Conservation (phyloP, 2,329 filamentous ascomycete species). For the Dothistroma septosporum region DNA sequence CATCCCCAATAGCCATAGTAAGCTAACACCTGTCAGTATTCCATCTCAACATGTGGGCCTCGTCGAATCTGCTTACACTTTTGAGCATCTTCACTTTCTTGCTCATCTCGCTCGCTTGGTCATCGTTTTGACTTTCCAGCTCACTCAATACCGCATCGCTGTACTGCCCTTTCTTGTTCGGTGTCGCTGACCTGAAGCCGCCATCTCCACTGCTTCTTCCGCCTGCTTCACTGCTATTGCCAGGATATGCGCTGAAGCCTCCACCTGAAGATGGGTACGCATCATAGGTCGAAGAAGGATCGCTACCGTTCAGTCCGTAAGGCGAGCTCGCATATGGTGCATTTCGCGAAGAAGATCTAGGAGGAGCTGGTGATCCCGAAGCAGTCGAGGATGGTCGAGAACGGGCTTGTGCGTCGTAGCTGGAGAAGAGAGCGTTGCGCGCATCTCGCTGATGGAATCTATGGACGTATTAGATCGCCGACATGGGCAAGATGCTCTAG, state of each 20-base stretch:
- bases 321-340: conserved; percentile 22
- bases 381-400: conserved; percentile 34
- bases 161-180: conserved; percentile 72
- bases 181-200: conserved; percentile 42
- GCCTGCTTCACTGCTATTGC: conserved; percentile 16
- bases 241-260: conserved; percentile 33
- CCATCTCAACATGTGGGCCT: neutral
- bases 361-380: conserved; percentile 25
- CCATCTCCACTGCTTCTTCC: conserved; percentile 24
- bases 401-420: conserved; percentile 33
- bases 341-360: conserved; percentile 22
- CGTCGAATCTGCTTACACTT: conserved; percentile 58
- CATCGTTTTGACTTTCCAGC: conserved; percentile 92
- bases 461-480: neutral
- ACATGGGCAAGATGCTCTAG: neutral
- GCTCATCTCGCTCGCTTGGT: conserved; percentile 82
- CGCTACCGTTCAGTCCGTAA: conserved; percentile 21
- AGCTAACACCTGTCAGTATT: conserved; percentile 53
- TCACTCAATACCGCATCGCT: conserved; percentile 87
- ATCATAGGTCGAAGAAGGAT: conserved; percentile 13
- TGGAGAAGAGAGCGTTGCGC: conserved; percentile 40
- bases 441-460: conserved; percentile 37
- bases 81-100: conserved; percentile 88
- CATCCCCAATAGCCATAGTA: conserved; percentile 87
- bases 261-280: conserved; percentile 16